phyloP scores from a whole-genome alignment of 169 alveolate species.

The Babesia caballi region DNA sequence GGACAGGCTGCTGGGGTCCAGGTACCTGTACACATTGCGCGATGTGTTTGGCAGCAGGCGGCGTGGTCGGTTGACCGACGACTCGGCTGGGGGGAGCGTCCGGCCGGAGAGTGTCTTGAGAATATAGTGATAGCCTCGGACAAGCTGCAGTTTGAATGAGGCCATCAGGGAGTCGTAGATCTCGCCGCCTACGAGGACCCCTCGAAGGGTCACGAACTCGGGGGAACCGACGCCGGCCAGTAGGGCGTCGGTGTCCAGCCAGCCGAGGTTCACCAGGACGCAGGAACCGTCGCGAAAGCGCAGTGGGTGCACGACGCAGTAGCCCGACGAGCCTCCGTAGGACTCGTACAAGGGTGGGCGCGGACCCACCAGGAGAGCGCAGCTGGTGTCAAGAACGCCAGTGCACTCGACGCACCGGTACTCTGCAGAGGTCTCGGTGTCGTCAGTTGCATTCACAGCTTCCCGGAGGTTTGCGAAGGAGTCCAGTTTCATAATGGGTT shows the following conservation, averaged over 20 bases:
- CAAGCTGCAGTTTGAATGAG: conserved; percentile 40
- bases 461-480: conserved; percentile 9
- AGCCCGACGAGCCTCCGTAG: conserved; percentile 67
- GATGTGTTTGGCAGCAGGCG: conserved; percentile 42
- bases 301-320: conserved; percentile 77
- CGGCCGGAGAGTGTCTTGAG: not conserved
- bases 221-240: conserved; percentile 34
- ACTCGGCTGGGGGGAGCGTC: not conserved
- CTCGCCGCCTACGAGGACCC: conserved; percentile 80
- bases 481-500: conserved; percentile 33
- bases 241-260: conserved; percentile 65
- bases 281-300: conserved; percentile 77
- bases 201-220: conserved; percentile 81
- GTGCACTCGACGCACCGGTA: conserved; percentile 69
- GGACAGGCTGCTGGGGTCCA: conserved; percentile 72
- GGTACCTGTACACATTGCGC: conserved; percentile 64
- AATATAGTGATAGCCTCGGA: conserved; percentile 9
- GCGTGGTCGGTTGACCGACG: conserved; percentile 34
- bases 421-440: not conserved
- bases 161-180: conserved; percentile 59
- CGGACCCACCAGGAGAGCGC: conserved; percentile 80
- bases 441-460: not conserved
- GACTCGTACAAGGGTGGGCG: conserved; percentile 59
- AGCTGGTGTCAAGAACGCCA: conserved; percentile 80
- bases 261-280: conserved; percentile 80